Percentiles rank a stretch among this genome's conserved stretches.
These are phyloP conservation scores for Trapa bicornis DNA, from an alignment of 345 rosid species.

Conservation along the genomic window DNA sequence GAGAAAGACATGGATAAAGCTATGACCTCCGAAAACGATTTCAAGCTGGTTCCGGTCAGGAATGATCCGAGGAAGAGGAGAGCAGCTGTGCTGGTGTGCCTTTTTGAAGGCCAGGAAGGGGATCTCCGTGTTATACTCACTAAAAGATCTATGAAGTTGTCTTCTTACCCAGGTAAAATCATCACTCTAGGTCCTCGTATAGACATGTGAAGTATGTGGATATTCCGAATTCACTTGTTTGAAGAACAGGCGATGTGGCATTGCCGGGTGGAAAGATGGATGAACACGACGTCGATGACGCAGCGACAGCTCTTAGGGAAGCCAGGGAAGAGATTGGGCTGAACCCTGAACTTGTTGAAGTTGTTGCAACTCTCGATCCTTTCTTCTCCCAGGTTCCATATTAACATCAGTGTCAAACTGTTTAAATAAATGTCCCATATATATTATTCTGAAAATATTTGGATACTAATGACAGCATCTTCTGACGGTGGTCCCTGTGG, in stretches of 20 bases:
- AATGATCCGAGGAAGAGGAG: conserved; percentile 9
- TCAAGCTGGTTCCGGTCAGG: not conserved
- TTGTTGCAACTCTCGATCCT: conserved; percentile 20
- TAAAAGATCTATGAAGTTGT: conserved; percentile 25
- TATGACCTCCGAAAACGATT: not conserved
- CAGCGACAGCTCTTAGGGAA: conserved; percentile 28
- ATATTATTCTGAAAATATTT: not conserved
- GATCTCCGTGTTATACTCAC: conserved; percentile 36
- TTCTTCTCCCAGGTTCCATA: conserved; percentile 19
- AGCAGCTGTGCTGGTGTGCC: conserved; percentile 39
- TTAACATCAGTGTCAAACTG: too few relatives aligned
- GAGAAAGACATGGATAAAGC: not conserved
- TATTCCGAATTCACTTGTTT: not conserved
- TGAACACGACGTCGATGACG: conserved; percentile 20
- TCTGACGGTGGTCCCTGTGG: conserved; percentile 23
- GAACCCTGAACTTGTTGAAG: conserved; percentile 24
- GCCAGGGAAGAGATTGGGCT: conserved; percentile 31
- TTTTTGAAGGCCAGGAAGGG: conserved; percentile 20
- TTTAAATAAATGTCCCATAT: not conserved
- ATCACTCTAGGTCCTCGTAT: not conserved
- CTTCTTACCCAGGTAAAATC: conserved; percentile 21
- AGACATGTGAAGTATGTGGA: not conserved
- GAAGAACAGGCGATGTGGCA: conserved; percentile 28
- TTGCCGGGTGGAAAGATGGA: conserved; percentile 39
- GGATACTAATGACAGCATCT: conserved; percentile 15